Conservation (phyloP, 2,329 filamentous ascomycete species). For the Clonostachys sp. region DNA sequence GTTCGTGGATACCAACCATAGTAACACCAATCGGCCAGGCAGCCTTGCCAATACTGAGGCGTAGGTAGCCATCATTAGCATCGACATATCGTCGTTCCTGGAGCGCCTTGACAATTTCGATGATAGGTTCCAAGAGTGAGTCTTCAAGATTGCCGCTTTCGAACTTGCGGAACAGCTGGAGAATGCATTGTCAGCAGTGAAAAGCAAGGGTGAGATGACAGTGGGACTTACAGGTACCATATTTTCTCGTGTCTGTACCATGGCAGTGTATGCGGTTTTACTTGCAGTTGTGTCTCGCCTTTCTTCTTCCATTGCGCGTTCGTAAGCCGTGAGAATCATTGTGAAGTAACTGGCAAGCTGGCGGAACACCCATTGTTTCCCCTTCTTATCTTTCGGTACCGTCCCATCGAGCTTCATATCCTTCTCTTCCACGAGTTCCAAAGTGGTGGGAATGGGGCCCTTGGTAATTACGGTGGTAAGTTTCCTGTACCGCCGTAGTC, state of each 20-base stretch:
- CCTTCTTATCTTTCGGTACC: slow-evolving; percentile 60
- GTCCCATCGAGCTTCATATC: slow-evolving; percentile 78
- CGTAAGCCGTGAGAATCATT: slow-evolving; percentile 89
- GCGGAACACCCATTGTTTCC: slow-evolving; percentile 69
- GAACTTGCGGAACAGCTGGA: slow-evolving; percentile 76
- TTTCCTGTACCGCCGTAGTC: slow-evolving; percentile 67
- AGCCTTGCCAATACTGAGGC: slow-evolving; percentile 90
- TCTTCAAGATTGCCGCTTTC: slow-evolving; percentile 78
- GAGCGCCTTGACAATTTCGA: slow-evolving; percentile 87
- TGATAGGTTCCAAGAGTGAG: slow-evolving; percentile 72
- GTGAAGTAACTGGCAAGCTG: slow-evolving; percentile 95
- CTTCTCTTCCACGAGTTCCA: slow-evolving; percentile 74
- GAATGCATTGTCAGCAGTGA: neutral
- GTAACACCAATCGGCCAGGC: slow-evolving; percentile 99
- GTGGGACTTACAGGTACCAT: slow-evolving; percentile 62
- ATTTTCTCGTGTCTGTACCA: slow-evolving; percentile 83
- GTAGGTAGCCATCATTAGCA: slow-evolving; percentile 91
- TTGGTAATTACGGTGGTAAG: slow-evolving; percentile 58
- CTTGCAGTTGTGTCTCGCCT: slow-evolving; percentile 66
- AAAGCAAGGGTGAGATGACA: neutral
- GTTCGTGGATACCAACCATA: slow-evolving; percentile 99
- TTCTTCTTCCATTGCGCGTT: slow-evolving; percentile 67
- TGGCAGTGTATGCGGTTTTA: slow-evolving; percentile 76
- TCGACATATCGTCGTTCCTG: slow-evolving; percentile 92
- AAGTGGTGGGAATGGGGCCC: slow-evolving; percentile 82